Conservation (phyloP, 106 monocot genomes). For the Phalaenopsis equestris region DNA sequence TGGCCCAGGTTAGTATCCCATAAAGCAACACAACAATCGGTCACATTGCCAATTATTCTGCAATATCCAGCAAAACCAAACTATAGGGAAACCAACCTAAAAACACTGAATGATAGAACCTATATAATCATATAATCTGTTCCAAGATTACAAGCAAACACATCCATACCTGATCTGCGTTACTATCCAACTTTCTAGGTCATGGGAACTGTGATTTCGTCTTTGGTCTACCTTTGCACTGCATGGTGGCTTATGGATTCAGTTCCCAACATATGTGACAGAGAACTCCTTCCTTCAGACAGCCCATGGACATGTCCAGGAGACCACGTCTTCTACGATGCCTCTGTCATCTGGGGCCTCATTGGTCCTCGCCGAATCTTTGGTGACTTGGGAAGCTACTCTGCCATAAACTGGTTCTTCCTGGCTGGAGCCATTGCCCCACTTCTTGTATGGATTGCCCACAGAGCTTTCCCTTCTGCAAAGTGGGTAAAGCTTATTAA, state of each 20-base stretch:
- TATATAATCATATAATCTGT: not conserved
- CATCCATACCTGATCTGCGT: no score
- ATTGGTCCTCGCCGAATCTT: slow-evolving; percentile 84
- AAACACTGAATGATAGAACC: not conserved
- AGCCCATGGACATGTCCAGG: slow-evolving; percentile 92
- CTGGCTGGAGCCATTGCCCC: slow-evolving; percentile 69
- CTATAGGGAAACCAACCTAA: not conserved
- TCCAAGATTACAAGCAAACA: no score
- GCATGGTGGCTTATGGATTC: slow-evolving; percentile 93
- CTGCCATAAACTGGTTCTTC: slow-evolving; percentile 87
- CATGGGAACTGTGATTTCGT: slow-evolving; percentile 70
- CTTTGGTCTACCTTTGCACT: slow-evolving; percentile 61
- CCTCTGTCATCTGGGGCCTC: slow-evolving; percentile 93
- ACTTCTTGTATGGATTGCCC: slow-evolving; percentile 58
- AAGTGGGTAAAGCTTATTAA: slow-evolving; percentile 67
- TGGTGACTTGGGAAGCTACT: slow-evolving; percentile 60
- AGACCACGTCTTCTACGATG: slow-evolving; percentile 83
- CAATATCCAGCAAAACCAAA: not conserved
- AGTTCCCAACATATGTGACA: slow-evolving; percentile 75
- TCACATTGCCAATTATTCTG: not conserved
- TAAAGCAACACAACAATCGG: not conserved
- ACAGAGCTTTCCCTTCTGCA: slow-evolving; percentile 53
- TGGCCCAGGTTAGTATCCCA: slow-evolving; percentile 35
- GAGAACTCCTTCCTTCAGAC: slow-evolving; percentile 32
- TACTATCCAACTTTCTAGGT: slow-evolving; percentile 31